These are phyloP conservation scores for Sindora glabra DNA, from an alignment of 306 rosid species.

Conservation along the genomic window DNA sequence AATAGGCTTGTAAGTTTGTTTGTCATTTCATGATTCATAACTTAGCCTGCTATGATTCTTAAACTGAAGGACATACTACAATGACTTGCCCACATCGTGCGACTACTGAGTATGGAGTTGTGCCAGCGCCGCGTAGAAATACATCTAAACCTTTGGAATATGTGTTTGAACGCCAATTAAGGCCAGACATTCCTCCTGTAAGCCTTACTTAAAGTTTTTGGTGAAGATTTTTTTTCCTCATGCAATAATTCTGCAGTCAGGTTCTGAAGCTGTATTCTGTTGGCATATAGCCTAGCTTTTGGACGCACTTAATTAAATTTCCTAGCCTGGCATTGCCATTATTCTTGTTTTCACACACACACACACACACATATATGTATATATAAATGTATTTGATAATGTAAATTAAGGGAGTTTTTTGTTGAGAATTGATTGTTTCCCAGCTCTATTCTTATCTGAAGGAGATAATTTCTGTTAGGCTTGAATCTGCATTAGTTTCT, in stretches of 20 bases:
- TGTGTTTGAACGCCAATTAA: constrained; percentile 82
- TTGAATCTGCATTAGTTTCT: not conserved
- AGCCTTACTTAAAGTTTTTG: not conserved
- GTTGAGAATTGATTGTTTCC: not conserved
- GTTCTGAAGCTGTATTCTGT: not conserved
- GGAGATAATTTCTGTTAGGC: not conserved
- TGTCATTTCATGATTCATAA: not conserved
- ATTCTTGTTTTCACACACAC: too few species aligned
- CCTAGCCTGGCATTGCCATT: not conserved
- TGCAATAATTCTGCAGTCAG: not conserved
- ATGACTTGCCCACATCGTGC: constrained; percentile 82
- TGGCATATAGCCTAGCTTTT: not conserved
- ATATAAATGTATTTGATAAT: too few species aligned
- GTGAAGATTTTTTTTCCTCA: not conserved
- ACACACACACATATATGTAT: too few species aligned
- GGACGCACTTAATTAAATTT: not conserved
- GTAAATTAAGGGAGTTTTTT: not conserved
- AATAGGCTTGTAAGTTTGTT: not conserved
- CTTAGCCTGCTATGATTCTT: constrained; percentile 11
- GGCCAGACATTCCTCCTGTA: constrained; percentile 46
- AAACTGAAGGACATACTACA: constrained; percentile 80
- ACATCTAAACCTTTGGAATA: constrained; percentile 55
- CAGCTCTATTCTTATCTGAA: not conserved
- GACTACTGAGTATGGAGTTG: constrained; percentile 74
- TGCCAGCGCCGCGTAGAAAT: constrained; percentile 64